These are phyloP conservation scores for Thalassiosira sp. DNA, from an alignment of 352 stramenopile species.

Conservation along the genomic window DNA sequence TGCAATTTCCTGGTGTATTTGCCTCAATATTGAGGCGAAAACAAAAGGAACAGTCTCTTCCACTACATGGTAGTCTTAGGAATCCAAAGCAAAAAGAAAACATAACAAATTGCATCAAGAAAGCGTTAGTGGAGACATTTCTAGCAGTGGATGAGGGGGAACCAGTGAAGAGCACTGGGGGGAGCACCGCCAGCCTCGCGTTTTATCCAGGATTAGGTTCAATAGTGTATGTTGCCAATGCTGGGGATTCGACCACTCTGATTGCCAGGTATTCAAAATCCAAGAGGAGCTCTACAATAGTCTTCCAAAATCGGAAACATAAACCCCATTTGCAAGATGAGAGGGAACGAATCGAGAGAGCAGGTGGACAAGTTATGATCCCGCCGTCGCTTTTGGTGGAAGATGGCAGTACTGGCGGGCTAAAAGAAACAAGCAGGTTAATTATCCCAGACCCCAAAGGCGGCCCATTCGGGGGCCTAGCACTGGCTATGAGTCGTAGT, in stretches of 20 bases:
- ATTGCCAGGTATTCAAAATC: slow-evolving; percentile 48
- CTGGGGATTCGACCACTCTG: slow-evolving; percentile 69
- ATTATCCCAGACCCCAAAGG: slow-evolving; percentile 30
- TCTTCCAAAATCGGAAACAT: slow-evolving; percentile 62
- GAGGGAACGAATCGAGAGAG: slow-evolving; percentile 56
- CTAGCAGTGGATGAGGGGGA: slow-evolving; percentile 47
- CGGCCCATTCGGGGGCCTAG: slow-evolving; percentile 16
- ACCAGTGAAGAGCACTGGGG: slow-evolving; percentile 36
- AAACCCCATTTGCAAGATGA: slow-evolving; percentile 69
- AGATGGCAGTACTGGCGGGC: not conserved
- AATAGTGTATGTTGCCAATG: slow-evolving; percentile 61
- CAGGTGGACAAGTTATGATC: slow-evolving; percentile 52
- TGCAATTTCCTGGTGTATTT: slow-evolving; percentile 56
- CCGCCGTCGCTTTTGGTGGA: slow-evolving; percentile 18
- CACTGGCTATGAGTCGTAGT: slow-evolving; percentile 68
- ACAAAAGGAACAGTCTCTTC: not conserved
- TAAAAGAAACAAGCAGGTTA: slow-evolving; percentile 48
- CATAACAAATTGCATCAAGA: slow-evolving; percentile 18
- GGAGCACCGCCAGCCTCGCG: slow-evolving; percentile 25
- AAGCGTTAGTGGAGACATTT: slow-evolving; percentile 46
- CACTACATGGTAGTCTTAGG: not conserved
- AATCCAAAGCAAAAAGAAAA: slow-evolving; percentile 1
- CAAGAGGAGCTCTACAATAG: slow-evolving; percentile 37
- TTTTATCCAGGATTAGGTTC: slow-evolving; percentile 54
- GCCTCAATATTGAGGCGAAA: slow-evolving; percentile 19